Base-by-base conservation (phyloP, 306 rosid species). In the Argentina anserina region DNA sequence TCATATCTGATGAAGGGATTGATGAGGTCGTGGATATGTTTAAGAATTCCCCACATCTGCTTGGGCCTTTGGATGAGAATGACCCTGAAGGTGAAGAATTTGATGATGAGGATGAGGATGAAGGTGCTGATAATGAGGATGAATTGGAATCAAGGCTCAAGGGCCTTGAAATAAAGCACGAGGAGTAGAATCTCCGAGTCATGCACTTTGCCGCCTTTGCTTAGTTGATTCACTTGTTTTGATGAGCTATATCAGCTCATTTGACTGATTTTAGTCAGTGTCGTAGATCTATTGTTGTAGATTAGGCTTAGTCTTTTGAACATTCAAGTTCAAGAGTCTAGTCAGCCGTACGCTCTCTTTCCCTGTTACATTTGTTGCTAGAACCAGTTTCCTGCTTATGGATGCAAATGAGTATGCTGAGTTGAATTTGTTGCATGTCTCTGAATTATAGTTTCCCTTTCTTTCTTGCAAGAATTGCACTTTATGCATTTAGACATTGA, bases 21-120 rank as follows among this genome's bases (percentile, higher is more conserved):
- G 89, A 79, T 33, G 92, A 86, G 61, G 83, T 92, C 69, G 81
- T 85, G 55, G 73, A 78, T 10, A 78, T 86, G 55, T 92, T 92
- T 50, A 78, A 88, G 84, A 84, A 72, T 75, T 82, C 83, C 13
- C 92, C 89, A 18, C 69, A 79, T 49, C 12, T 77, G 78, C 85
- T 92, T 62, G 96, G 96, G 70, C 88, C 86, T 47, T 81, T 92
- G 90, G 97, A 92, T 82, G 97, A 92, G 76, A 92, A 90, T 56
- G 86, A 90, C 61, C 97, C 97, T 7, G 92, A 92, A 15, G 97
- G 97, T 1, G 91, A 88, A 79, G 90, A 90, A 43, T 9, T 61
- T 63, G 91, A 84, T 37, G 90, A 82, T 7, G 89, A 86, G 15
- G 86, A 74, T 56, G 96, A 85, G 34, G 92, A 84, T 7, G 86